Percentiles rank a stretch among this genome's conserved stretches.
Conservation (phyloP, 768 basidiomycete genomes). For the Coprinellus aureogranulatus region DNA sequence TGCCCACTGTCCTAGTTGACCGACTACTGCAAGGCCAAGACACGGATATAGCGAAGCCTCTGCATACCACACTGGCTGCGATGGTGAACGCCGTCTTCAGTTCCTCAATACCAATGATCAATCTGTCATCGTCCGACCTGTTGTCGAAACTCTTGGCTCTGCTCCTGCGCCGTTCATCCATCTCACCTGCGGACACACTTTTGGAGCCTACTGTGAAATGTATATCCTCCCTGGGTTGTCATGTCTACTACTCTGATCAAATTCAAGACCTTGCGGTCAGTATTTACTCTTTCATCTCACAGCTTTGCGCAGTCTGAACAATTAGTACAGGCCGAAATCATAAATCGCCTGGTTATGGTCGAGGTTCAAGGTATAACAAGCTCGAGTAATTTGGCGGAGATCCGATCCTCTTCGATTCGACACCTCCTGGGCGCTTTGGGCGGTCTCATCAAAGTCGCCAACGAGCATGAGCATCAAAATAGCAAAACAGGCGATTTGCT, state of each 20-base stretch:
- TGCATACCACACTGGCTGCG: constrained; percentile 61
- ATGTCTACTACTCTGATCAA: constrained; percentile 95
- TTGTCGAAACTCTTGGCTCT: constrained; percentile 74
- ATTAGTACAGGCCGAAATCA: constrained; percentile 61
- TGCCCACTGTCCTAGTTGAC: constrained; percentile 84
- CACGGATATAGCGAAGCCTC: constrained; percentile 37
- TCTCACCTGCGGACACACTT: constrained; percentile 61
- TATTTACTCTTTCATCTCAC: constrained; percentile 1
- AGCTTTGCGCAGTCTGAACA: constrained; percentile 2
- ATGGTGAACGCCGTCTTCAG: constrained; percentile 87
- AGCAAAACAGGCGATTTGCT: neutral
- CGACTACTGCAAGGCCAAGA: constrained; percentile 66
- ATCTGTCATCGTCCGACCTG: constrained; percentile 87
- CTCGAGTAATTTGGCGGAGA: constrained; percentile 11
- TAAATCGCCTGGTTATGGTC: constrained; percentile 67
- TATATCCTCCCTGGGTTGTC: constrained; percentile 81
- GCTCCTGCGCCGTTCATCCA: constrained; percentile 65
- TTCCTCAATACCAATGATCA: constrained; percentile 78
- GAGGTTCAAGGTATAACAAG: constrained; percentile 58
- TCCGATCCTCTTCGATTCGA: constrained; percentile 64
- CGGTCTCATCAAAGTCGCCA: constrained; percentile 66
- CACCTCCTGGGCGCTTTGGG: constrained; percentile 67
- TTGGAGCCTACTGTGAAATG: constrained; percentile 70
- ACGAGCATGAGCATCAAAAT: constrained; percentile 38
- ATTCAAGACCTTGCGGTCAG: constrained; percentile 82